Evolutionary conservation across 1,139 yeast genomes (phyloP), one percentile per base, ranked within the genome.

Genomic region (Yamadazyma mexicana): DNA sequence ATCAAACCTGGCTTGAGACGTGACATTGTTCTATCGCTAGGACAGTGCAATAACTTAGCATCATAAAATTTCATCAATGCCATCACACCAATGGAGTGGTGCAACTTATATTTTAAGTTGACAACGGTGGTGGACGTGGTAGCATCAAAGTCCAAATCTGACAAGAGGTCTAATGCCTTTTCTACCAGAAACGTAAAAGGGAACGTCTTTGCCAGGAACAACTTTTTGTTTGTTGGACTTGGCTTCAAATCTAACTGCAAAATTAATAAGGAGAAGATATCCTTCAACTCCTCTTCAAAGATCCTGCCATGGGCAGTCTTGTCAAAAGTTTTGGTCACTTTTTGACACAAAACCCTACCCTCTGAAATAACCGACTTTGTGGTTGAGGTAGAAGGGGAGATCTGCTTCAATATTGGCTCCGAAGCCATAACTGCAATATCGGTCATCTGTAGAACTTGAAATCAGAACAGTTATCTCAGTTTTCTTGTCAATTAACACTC

Each of bases 31-130:
- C 94, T 69, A 49, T 85, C 91, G 6, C 77, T 75, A 0, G 96
- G 96, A 17, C 81, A 77, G 55, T 89, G 96, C 9, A 91, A 50
- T 4, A 89, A 62, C 44, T 80, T 82, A 0, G 94, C 87, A 1
- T 67, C 67, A 67, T 80, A 79, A 55, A 87, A 87, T 17, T 69
- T 62, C 24, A 63, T 64, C 9, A 89, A 49, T 16, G 87, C 59
- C 0, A 69, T 62, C 7, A 53, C 43, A 0, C 88, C 87, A 31
- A 81, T 59, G 5, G 73, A 76, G 0, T 68, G 59, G 39, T 73
- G 76, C 28, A 88, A 77, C 12, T 69, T 63, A 54, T 86, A 87
- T 0, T 82, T 73, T 5, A 86, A 73, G 2, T 77, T 71, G 4
- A 88, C 78, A 4, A 75, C 68, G 0, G 87, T 73, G n/a, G 67